Evolutionary conservation across 148 eudicot species (phyloP).

Genomic region (Cornus suecica): DNA sequence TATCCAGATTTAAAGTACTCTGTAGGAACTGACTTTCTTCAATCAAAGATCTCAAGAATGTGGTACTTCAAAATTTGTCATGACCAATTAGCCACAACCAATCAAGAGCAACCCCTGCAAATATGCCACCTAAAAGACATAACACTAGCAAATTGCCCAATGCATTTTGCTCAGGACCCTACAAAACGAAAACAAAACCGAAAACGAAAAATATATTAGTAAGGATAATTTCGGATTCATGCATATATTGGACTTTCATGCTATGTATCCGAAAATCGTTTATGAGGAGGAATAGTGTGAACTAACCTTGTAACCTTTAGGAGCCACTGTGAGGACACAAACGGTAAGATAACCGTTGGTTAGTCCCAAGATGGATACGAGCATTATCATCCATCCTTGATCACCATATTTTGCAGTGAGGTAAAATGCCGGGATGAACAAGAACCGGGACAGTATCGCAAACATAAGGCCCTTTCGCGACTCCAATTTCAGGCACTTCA

Average conservation of each 20-base stretch:
- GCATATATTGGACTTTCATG: background rate
- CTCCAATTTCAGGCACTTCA: slow-evolving; percentile 34
- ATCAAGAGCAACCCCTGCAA: slow-evolving; percentile 60
- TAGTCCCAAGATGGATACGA: slow-evolving; percentile 54
- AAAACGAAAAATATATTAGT: too few relatives aligned
- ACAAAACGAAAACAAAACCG: background rate
- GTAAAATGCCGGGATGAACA: slow-evolving; percentile 60
- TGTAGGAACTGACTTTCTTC: too few relatives aligned
- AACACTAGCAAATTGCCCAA: slow-evolving; percentile 58
- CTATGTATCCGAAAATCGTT: too few relatives aligned
- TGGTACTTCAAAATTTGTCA: slow-evolving; percentile 13
- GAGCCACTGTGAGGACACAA: slow-evolving; percentile 62
- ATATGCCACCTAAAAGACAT: slow-evolving; percentile 58
- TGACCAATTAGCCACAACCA: slow-evolving; percentile 74
- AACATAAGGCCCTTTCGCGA: slow-evolving; percentile 46
- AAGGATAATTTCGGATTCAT: background rate
- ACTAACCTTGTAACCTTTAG: slow-evolving; percentile 71
- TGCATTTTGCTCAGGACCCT: slow-evolving; percentile 83
- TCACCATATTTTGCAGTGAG: slow-evolving; percentile 75
- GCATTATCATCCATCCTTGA: slow-evolving; percentile 81
- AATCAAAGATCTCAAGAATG: too few relatives aligned
- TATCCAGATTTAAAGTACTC: too few relatives aligned
- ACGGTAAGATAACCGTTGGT: slow-evolving; percentile 85
- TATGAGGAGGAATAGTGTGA: background rate
- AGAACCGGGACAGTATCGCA: slow-evolving; percentile 42